Evolutionary conservation across 129 eudicot genomes (phyloP).

Genomic region (Saussurea involucrata): DNA sequence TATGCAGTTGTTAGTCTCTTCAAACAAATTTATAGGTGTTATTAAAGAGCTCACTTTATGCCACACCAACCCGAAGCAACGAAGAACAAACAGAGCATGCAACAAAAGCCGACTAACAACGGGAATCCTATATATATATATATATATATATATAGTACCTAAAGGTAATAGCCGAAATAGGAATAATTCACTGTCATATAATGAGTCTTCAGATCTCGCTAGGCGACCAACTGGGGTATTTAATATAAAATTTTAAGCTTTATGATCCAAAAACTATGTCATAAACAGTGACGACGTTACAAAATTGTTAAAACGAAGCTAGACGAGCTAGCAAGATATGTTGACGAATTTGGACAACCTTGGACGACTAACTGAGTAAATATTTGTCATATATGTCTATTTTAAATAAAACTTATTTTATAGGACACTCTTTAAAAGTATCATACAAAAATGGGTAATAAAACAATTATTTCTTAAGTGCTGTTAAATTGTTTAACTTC

Average conservation of each 20-base stretch:
- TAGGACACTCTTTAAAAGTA: not conserved
- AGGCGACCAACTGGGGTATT: not conserved
- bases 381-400: not conserved
- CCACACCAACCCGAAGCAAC: not conserved
- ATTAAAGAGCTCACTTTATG: not conserved
- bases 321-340: too few relatives aligned
- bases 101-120: not conserved
- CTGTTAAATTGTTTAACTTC: not conserved
- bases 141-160: not conserved
- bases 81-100: not conserved
- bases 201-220: not conserved
- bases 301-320: too few relatives aligned
- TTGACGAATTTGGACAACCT: too few relatives aligned
- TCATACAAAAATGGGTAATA: not conserved
- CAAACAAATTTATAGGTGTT: not conserved
- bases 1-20: not conserved
- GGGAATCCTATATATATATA: not conserved
- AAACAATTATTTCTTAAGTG: too few relatives aligned
- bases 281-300: not conserved
- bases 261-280: not conserved
- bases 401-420: too few relatives aligned
- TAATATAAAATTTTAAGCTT: not conserved
- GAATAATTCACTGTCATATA: not conserved
- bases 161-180: not conserved
- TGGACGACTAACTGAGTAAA: too few relatives aligned